Evolutionary conservation across 305 asterid species (phyloP).

Genomic region (Solanum chacoense): DNA sequence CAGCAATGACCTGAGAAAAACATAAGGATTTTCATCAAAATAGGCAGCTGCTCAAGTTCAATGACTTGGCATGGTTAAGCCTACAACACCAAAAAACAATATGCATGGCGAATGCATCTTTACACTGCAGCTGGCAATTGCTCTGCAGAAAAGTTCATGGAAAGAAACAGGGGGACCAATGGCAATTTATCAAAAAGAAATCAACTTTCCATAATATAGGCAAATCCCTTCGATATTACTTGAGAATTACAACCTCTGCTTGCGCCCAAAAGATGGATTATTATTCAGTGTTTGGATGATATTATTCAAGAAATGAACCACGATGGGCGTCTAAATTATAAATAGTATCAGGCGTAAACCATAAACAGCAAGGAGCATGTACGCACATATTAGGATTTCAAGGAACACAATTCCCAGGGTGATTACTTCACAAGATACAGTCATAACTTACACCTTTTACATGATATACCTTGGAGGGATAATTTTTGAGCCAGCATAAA

Average conservation of each 20-base stretch:
- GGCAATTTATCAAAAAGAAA: neutral
- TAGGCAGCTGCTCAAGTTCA: neutral
- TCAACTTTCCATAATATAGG: neutral
- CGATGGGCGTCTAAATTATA: neutral
- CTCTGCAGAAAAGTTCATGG: neutral
- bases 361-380: neutral
- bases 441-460: neutral
- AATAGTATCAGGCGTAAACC: neutral
- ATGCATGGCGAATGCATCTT: neutral
- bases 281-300: neutral
- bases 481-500: constrained; percentile 75
- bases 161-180: neutral
- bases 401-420: neutral
- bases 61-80: neutral
- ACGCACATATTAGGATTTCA: neutral
- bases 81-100: neutral
- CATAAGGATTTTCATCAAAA: neutral
- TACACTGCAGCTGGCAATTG: neutral
- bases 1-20: constrained; percentile 77
- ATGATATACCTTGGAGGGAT: constrained; percentile 65
- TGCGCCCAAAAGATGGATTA: neutral
- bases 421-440: neutral
- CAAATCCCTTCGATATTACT: neutral
- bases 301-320: constrained; percentile 1
- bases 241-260: neutral